phyloP scores from a whole-genome alignment of 495 filamentous ascomycete species.

The Aspergillus sclerotiicarbonarius region DNA sequence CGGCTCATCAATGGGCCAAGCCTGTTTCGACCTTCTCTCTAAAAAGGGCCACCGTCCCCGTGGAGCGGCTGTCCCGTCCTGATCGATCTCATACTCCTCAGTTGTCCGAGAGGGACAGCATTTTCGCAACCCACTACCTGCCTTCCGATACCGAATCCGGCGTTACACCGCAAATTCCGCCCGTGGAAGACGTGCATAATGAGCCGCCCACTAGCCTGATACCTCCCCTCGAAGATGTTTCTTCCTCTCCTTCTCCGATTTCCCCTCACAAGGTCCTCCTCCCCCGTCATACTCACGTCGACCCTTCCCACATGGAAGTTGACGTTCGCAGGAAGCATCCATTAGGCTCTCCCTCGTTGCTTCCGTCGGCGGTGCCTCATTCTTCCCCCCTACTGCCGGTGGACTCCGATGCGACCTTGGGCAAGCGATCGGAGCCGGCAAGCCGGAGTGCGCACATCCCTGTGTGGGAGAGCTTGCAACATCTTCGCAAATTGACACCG shows the following conservation, averaged over 20 bases:
- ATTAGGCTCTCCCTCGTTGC: conserved; percentile 32
- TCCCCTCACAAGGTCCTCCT: conserved; percentile 39
- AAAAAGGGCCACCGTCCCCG: conserved; percentile 37
- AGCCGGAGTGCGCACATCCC: conserved; percentile 16
- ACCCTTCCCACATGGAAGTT: conserved; percentile 45
- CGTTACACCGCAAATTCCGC: conserved; percentile 49
- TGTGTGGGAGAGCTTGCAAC: conserved; percentile 9
- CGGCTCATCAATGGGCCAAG: conserved; percentile 37
- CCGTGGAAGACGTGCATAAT: conserved; percentile 34
- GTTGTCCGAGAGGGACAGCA: conserved; percentile 61
- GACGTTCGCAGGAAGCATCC: conserved; percentile 42
- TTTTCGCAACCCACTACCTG: conserved; percentile 61
- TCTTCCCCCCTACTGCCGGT: conserved; percentile 31
- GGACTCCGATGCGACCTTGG: conserved; percentile 27
- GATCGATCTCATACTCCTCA: conserved; percentile 43
- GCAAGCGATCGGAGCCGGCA: conserved; percentile 23
- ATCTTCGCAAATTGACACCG: conserved; percentile 19
- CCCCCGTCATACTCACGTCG: conserved; percentile 32
- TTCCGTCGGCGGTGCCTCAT: conserved; percentile 28
- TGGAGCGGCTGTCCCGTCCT: conserved; percentile 28
- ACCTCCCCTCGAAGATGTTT: conserved; percentile 31
- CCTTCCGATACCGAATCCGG: conserved; percentile 45
- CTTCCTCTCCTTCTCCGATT: conserved; percentile 32
- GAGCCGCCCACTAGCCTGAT: conserved; percentile 29
- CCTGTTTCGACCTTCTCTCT: conserved; percentile 31